These are phyloP conservation scores for Carnegiea gigantea DNA, from an alignment of 179 eudicot species.

Conservation along the genomic window DNA sequence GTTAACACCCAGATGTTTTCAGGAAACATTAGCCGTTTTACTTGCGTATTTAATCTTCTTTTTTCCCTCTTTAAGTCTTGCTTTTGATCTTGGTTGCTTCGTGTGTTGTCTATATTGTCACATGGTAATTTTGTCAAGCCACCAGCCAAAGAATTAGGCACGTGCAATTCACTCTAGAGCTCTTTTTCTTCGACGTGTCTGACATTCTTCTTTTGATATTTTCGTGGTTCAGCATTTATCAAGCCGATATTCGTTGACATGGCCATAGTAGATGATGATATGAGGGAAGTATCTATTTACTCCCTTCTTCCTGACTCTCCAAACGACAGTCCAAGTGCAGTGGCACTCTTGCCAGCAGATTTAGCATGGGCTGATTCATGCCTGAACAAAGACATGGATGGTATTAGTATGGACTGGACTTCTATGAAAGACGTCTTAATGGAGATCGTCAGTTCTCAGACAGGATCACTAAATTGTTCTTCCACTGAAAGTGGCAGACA, in stretches of 20 bases:
- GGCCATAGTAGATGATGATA: slow-evolving; percentile 32
- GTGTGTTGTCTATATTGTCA: no score
- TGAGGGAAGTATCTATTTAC: slow-evolving; percentile 25
- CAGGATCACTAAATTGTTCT: slow-evolving; percentile 21
- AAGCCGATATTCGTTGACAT: not conserved
- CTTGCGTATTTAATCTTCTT: no score
- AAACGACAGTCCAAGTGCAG: slow-evolving; percentile 24
- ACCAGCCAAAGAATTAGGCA: not conserved
- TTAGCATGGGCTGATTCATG: slow-evolving; percentile 74
- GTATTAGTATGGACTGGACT: slow-evolving; percentile 40
- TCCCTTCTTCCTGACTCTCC: slow-evolving; percentile 20
- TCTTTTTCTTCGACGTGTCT: not conserved
- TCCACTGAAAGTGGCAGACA: slow-evolving; percentile 14
- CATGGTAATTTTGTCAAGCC: not conserved
- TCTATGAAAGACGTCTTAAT: slow-evolving; percentile 49
- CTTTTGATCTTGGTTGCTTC: no score
- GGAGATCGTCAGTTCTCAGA: slow-evolving; percentile 37
- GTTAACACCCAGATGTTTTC: no score
- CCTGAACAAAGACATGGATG: slow-evolving; percentile 37
- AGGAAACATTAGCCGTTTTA: no score
- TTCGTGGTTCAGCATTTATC: not conserved
- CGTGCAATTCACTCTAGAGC: not conserved
- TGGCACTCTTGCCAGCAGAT: slow-evolving; percentile 43
- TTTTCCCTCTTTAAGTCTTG: no score
- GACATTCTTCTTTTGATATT: not conserved